Evolutionary conservation across 306 rosid genomes (phyloP).

Genomic region (Quercus parvula): DNA sequence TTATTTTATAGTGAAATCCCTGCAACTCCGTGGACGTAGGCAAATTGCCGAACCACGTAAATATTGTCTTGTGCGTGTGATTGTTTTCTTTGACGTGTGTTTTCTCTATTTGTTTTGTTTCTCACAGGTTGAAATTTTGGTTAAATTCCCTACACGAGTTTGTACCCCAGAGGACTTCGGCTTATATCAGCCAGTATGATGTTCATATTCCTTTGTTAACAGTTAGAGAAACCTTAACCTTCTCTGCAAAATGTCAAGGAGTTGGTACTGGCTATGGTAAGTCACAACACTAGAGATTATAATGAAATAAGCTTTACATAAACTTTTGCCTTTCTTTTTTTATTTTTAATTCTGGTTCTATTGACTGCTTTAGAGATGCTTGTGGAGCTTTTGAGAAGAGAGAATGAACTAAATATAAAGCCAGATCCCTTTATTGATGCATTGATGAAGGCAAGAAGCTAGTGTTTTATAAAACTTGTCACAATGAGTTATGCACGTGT

Average conservation of each 20-base stretch:
- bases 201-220: conserved; percentile 27
- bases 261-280: conserved; percentile 28
- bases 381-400: conserved; percentile 22
- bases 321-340: not conserved
- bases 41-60: no score
- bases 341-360: no score
- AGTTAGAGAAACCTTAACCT: conserved; percentile 32
- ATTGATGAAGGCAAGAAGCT: conserved; percentile 23
- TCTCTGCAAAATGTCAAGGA: conserved; percentile 34
- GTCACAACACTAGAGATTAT: not conserved
- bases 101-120: no score
- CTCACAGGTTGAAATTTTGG: no score
- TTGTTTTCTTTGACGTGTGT: no score
- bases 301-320: not conserved
- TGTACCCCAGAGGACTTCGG: conserved; percentile 28
- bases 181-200: conserved; percentile 24
- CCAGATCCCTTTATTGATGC: conserved; percentile 35
- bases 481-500: not conserved
- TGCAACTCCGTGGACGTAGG: no score
- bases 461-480: not conserved
- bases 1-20: no score
- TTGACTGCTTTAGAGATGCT: conserved; percentile 21
- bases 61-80: no score
- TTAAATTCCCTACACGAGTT: not conserved
- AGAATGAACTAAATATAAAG: conserved; percentile 19